Evolutionary conservation across 1,284 basidiomycete species (phyloP).

Genomic region (Moesziomyces antarcticus): DNA sequence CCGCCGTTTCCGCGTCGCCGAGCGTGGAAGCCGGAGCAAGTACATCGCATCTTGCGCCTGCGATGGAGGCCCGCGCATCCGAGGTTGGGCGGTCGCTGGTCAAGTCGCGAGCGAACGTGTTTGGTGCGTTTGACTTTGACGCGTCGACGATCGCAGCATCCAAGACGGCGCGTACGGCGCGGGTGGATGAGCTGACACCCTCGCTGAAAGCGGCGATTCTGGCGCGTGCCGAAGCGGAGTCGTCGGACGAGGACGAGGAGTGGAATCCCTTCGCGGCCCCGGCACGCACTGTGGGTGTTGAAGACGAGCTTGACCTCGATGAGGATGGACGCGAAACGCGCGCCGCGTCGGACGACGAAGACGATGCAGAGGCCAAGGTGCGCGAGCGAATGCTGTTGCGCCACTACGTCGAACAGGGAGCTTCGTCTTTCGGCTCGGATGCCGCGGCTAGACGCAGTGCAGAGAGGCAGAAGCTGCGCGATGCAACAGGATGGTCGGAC

Average conservation of each 20-base stretch:
- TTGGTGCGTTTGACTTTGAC: constrained; percentile 38
- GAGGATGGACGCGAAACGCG: constrained; percentile 30
- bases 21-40: not conserved
- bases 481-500: constrained; percentile 44
- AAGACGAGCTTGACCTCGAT: constrained; percentile 52
- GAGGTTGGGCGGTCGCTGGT: constrained; percentile 19
- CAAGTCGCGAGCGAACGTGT: constrained; percentile 45
- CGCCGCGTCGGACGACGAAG: constrained; percentile 11
- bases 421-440: constrained; percentile 25
- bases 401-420: constrained; percentile 35
- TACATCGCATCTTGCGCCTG: not conserved
- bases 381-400: constrained; percentile 37
- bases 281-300: constrained; percentile 36
- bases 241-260: constrained; percentile 44
- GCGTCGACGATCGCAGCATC: constrained; percentile 22
- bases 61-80: not conserved
- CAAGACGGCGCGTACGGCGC: constrained; percentile 9
- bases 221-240: constrained; percentile 42
- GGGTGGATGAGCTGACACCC: constrained; percentile 32
- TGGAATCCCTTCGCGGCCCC: constrained; percentile 46
- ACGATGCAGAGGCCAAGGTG: constrained; percentile 8
- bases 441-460: constrained; percentile 22
- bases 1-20: not conserved
- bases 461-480: constrained; percentile 15
- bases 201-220: constrained; percentile 52